A percentile compares a stretch with the other conserved stretches of the same genome.
These are phyloP conservation scores for Nothopassalora personata DNA, from an alignment of 2,329 filamentous ascomycete genomes.

Conservation along the genomic window DNA sequence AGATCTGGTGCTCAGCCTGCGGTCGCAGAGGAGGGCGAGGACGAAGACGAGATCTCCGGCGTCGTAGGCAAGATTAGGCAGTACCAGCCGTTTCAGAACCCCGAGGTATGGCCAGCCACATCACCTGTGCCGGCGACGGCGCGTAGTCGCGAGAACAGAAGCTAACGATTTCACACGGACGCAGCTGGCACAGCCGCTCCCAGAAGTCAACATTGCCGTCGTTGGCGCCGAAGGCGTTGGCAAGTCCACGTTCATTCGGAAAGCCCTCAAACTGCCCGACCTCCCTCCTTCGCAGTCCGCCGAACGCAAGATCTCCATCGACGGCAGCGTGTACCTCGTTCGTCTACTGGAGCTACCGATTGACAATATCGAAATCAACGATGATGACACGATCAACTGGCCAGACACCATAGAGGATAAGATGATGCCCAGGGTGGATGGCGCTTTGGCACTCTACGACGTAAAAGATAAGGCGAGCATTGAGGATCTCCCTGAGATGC, in stretches of 20 bases:
- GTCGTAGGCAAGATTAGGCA: constrained; percentile 26
- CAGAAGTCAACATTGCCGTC: constrained; percentile 55
- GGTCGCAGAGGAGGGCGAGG: constrained; percentile 21
- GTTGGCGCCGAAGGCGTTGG: constrained; percentile 51
- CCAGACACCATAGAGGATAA: constrained; percentile 56
- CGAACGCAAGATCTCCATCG: constrained; percentile 52
- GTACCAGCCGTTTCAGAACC: constrained; percentile 26
- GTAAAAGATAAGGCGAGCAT: constrained; percentile 73
- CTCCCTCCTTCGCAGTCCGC: constrained; percentile 38
- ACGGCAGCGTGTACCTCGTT: constrained; percentile 52
- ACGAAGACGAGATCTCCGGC: constrained; percentile 31
- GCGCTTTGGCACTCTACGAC: constrained; percentile 81
- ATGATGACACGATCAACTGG: constrained; percentile 52
- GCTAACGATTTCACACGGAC: not conserved
- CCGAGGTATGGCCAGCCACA: constrained; percentile 24
- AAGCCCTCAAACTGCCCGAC: constrained; percentile 50
- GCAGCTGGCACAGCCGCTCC: constrained; percentile 34
- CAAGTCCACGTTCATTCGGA: constrained; percentile 56
- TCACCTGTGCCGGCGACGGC: constrained; percentile 1
- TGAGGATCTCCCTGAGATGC: constrained; percentile 64
- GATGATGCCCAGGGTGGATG: constrained; percentile 71
- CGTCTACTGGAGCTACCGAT: constrained; percentile 53
- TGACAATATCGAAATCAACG: constrained; percentile 47
- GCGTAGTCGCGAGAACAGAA: not conserved
- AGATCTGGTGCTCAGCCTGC: constrained; percentile 5